Conservation (phyloP, 2,329 filamentous ascomycete species). For the Ascochyta lentis region DNA sequence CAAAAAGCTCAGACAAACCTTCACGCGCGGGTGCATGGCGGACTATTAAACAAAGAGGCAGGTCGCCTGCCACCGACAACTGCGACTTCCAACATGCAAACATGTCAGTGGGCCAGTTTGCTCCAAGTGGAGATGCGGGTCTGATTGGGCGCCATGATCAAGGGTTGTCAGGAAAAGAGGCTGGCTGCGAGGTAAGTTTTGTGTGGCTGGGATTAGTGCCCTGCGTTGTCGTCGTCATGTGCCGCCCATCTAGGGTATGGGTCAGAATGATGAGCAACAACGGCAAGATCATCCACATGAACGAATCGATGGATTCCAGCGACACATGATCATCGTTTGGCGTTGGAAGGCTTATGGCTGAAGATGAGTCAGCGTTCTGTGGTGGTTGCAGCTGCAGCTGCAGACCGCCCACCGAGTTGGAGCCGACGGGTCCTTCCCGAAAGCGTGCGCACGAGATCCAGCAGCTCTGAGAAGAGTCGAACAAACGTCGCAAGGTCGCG, state of each 20-base stretch:
- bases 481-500: background rate
- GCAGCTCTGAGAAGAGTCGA: background rate
- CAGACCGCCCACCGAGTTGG: conserved; percentile 6
- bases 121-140: conserved; percentile 17
- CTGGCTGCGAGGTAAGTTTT: conserved; percentile 22
- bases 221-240: conserved; percentile 17
- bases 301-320: conserved; percentile 1
- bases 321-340: conserved; percentile 13
- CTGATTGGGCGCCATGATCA: conserved; percentile 27
- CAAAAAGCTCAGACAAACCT: conserved; percentile 22
- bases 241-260: conserved; percentile 3
- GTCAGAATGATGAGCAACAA: conserved; percentile 4
- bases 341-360: conserved; percentile 23
- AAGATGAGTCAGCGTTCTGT: conserved; percentile 19
- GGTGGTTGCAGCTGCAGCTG: conserved; percentile 12
- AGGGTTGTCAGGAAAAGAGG: conserved; percentile 18
- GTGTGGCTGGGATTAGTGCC: conserved; percentile 26
- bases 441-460: background rate
- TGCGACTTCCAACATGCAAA: conserved; percentile 18
- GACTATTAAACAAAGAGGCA: conserved; percentile 30
- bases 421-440: conserved; percentile 1
- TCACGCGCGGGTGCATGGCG: conserved; percentile 21
- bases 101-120: conserved; percentile 26
- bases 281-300: conserved; percentile 9
- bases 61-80: conserved; percentile 27